These are phyloP conservation scores for Epicoccum nigrum DNA, from an alignment of 2,329 filamentous ascomycete species.

Conservation along the genomic window DNA sequence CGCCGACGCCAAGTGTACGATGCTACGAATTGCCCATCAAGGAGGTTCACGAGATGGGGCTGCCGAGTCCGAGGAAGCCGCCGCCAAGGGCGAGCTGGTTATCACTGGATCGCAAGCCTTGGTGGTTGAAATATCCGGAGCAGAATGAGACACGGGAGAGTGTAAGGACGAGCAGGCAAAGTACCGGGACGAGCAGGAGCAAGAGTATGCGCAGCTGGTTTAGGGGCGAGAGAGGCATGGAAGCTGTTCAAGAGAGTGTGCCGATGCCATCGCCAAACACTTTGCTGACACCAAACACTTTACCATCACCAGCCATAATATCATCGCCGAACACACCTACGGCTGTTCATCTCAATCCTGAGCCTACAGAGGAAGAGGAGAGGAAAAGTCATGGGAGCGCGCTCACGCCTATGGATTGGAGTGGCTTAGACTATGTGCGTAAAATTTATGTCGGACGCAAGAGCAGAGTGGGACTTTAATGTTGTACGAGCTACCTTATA, in stretches of 20 bases:
- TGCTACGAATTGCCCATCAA: slow-evolving; percentile 13
- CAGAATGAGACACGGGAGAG: background rate
- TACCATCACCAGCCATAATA: too few species aligned
- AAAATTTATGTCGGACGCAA: slow-evolving; percentile 12
- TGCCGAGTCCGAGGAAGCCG: slow-evolving; percentile 8
- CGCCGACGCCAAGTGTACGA: slow-evolving; percentile 2
- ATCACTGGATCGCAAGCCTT: slow-evolving; percentile 8
- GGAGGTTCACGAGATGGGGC: slow-evolving; percentile 12
- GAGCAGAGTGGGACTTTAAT: slow-evolving; percentile 9
- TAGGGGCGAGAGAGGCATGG: slow-evolving; percentile 1
- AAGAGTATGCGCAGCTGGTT: slow-evolving; percentile 11
- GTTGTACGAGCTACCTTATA: background rate
- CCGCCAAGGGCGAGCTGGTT: slow-evolving; percentile 5
- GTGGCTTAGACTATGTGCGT: slow-evolving; percentile 13
- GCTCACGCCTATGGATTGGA: slow-evolving; percentile 12
- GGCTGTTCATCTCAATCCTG: background rate
- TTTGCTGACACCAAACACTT: too few species aligned
- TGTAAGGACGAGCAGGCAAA: background rate
- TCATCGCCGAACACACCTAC: too few species aligned
- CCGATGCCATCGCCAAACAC: background rate
- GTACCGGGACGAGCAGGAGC: background rate
- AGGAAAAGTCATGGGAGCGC: slow-evolving; percentile 9
- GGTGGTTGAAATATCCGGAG: slow-evolving; percentile 5
- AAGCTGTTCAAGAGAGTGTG: background rate
- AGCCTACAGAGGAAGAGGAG: background rate